Base-by-base conservation (phyloP, 2,329 filamentous ascomycete genomes). In the Diaporthe citriasiana region DNA sequence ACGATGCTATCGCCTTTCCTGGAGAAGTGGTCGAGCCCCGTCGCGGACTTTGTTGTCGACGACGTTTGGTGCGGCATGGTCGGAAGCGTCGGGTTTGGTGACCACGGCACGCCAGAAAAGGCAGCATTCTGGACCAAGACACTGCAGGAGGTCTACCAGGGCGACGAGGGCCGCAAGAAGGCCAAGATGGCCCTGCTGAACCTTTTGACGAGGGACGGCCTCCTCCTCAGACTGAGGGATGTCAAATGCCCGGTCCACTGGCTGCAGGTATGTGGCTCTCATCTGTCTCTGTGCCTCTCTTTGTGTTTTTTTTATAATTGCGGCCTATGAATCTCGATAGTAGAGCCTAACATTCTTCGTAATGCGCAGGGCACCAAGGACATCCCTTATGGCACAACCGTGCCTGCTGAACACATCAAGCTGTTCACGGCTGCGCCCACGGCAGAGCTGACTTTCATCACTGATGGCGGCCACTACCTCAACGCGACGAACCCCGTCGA, bases 191-290 rank as follows among this genome's bases (percentile, higher is more conserved):
- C 87, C 0, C 80, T 85, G 8, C 80, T 83, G 12, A 84, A 82
- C 76, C 80, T 89, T 9, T 66, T 86, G 17, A 85, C 87, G 73
- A 79, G 88, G 47, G 87, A 89, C 70, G 84, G 87, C 1, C 81
- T 89, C 7, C 77, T 87, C 10, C 75, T 83, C n/a, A 82, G 88
- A 15, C 73, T 89, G 50, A 75, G 81, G 27, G 85, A 89, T 74
- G 78, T 89, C 73, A 84, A 81, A 73, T 89, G 87, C 72, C 87
- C 87, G 2, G 85, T 89, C 12, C 83, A 86, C 72, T 89, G 87
- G 88, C 80, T 89, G 22, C 87, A 89, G 78, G 86, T 88, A 75
- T 77, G 82, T 80, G 17, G 38, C 33, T 50, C n/a, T n/a, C 13
- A 50, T 19, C 22, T 50, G 45, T 3, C n/a, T 10, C 45, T 50